Evolutionary conservation across 1,284 basidiomycete species (phyloP).

Genomic region (Microbotryomycetes sp.): DNA sequence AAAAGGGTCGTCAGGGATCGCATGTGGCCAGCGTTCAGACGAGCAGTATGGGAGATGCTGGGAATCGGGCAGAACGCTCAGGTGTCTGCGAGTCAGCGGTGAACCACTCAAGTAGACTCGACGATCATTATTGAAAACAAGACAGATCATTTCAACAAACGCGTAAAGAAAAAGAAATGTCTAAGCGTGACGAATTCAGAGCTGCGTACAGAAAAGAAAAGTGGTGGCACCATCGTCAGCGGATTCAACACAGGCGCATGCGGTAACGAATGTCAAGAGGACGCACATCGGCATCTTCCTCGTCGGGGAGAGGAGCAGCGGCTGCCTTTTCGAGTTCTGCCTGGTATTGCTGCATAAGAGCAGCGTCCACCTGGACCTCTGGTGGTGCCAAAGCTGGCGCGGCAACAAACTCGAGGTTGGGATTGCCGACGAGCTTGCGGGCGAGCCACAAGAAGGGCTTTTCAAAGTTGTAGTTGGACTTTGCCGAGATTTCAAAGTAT

Average conservation of each 20-base stretch:
- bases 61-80: too few relatives aligned
- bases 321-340: conserved; percentile 59
- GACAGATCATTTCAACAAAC: too few relatives aligned
- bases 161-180: too few relatives aligned
- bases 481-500: conserved; percentile 99
- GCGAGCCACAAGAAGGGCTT: conserved; percentile 99
- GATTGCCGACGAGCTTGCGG: conserved; percentile 93
- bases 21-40: conserved; percentile 31
- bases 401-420: conserved; percentile 86
- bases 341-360: conserved; percentile 76
- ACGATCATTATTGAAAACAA: not conserved
- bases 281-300: conserved; percentile 43
- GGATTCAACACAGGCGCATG: too few relatives aligned
- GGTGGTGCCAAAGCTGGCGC: conserved; percentile 93
- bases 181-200: too few relatives aligned
- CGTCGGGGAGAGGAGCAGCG: conserved; percentile 49
- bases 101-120: not conserved
- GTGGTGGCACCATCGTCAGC: too few relatives aligned
- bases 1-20: conserved; percentile 27
- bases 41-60: conserved; percentile 24
- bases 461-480: conserved; percentile 99
- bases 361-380: conserved; percentile 77
- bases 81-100: too few relatives aligned
- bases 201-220: too few relatives aligned
- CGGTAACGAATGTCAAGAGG: too few relatives aligned